Evolutionary conservation across 441 rosid genomes (phyloP).

Genomic region (Erysimum cheiri): DNA sequence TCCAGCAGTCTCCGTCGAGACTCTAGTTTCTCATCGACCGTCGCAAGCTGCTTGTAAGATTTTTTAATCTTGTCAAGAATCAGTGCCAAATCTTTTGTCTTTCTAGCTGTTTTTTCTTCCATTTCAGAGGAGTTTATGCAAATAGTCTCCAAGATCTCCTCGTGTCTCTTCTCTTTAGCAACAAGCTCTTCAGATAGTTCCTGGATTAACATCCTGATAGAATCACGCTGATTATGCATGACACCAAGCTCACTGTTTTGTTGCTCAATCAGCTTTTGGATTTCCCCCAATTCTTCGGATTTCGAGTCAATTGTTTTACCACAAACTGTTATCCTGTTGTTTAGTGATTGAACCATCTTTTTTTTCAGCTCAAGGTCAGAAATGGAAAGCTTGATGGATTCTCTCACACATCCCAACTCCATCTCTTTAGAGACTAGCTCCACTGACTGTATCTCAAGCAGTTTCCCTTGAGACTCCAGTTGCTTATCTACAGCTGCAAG

Average conservation of each 20-base stretch:
- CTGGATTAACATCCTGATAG: background rate
- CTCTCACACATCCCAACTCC: conserved; percentile 10
- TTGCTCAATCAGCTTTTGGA: conserved; percentile 22
- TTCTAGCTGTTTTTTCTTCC: conserved; percentile 8
- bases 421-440: conserved; percentile 13
- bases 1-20: too few relatives aligned
- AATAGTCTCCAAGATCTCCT: conserved; percentile 25
- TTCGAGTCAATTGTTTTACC: conserved; percentile 15
- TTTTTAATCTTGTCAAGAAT: background rate
- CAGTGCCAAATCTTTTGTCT: background rate
- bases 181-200: conserved; percentile 7
- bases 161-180: conserved; percentile 12
- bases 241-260: conserved; percentile 20
- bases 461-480: conserved; percentile 8
- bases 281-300: conserved; percentile 21
- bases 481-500: conserved; percentile 11
- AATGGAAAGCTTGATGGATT: background rate
- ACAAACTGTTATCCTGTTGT: background rate
- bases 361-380: conserved; percentile 10
- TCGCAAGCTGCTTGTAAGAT: background rate
- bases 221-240: conserved; percentile 12
- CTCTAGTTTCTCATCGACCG: background rate
- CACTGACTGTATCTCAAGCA: conserved; percentile 9
- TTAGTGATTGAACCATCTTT: background rate
- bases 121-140: conserved; percentile 28